Evolutionary conservation across 2,329 filamentous ascomycete species (phyloP), one percentile per base, ranked within the genome.

Genomic region (Hirsutella rhossiliensis): DNA sequence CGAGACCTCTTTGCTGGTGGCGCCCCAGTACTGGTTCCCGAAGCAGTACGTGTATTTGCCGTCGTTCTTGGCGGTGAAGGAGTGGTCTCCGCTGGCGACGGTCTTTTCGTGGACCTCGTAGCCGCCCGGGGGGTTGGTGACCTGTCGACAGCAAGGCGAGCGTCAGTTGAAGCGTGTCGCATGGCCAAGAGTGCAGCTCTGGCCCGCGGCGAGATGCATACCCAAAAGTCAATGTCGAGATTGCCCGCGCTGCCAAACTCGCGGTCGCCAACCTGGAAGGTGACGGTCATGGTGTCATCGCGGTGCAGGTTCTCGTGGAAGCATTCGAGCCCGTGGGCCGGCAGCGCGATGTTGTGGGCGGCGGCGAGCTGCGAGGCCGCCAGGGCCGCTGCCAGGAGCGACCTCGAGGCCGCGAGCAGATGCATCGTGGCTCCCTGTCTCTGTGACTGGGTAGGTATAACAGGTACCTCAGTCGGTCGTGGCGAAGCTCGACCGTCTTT

Each of bases 241-340:
- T 96, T 97, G 30, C 90, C 90, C 46, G 88, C 89, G 43, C 85
- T 86, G 42, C 90, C 90, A 66, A 95, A 96, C 63, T 98, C 92
- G 54, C 90, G 75, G 63, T 98, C 92, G 61, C 92, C 92, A 47
- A 97, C 90, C 71, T 97, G 92, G 75, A 94, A 98, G 28, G 89
- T 94, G 47, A 98, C 89, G 9, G 88, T 96, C 92, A 98, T 98
- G 67, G 84, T 86, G 72, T 98, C 92, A 65, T 95, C 92, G 63
- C 76, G 79, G 72, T 94, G 90, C 47, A 98, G 80, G 56, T 73
- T 67, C 71, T 98, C 92, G 73, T 95, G 86, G 76, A 97, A 98
- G 73, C 92, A 98, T 72, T 98, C 92, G 67, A 88, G 80, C 60
- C 87, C 86, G 68, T 98, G 88, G 55, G 89, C 84, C 50, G 83